Conservation (phyloP, 306 rosid genomes). For the Dalbergia cultrata region DNA sequence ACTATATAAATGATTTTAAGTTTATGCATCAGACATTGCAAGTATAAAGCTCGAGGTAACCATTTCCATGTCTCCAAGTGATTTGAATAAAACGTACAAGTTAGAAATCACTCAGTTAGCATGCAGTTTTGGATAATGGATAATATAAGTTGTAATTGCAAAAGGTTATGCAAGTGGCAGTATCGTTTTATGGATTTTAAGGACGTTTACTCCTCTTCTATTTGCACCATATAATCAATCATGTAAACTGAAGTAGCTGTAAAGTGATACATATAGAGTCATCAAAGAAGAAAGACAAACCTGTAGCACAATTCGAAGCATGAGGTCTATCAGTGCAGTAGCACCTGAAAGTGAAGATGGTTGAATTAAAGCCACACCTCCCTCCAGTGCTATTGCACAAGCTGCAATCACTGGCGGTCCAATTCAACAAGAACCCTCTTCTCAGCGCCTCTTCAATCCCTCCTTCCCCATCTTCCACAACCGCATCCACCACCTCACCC, state of each 20-base stretch:
- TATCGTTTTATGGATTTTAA: too few species aligned
- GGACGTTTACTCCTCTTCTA: neutral
- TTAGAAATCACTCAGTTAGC: neutral
- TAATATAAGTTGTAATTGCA: too few species aligned
- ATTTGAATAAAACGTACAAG: neutral
- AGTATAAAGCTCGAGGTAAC: neutral
- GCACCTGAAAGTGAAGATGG: conserved; percentile 40
- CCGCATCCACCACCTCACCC: neutral
- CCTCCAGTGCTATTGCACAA: conserved; percentile 50
- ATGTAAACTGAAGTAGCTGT: neutral
- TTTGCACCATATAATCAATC: neutral
- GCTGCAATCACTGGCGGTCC: conserved; percentile 57
- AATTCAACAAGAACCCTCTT: conserved; percentile 60
- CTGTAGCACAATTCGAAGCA: conserved; percentile 50
- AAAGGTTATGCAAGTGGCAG: too few species aligned
- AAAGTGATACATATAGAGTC: neutral
- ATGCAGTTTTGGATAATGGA: neutral
- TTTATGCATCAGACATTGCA: neutral
- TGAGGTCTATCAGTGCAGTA: conserved; percentile 70
- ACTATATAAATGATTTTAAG: neutral
- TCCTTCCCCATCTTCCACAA: conserved; percentile 26
- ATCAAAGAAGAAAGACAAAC: conserved; percentile 48
- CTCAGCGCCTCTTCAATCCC: conserved; percentile 42
- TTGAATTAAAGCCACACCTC: conserved; percentile 54
- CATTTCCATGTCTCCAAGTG: neutral